phyloP scores from a whole-genome alignment of 192 early-diverging fungal genomes.

The Podila horticola region DNA sequence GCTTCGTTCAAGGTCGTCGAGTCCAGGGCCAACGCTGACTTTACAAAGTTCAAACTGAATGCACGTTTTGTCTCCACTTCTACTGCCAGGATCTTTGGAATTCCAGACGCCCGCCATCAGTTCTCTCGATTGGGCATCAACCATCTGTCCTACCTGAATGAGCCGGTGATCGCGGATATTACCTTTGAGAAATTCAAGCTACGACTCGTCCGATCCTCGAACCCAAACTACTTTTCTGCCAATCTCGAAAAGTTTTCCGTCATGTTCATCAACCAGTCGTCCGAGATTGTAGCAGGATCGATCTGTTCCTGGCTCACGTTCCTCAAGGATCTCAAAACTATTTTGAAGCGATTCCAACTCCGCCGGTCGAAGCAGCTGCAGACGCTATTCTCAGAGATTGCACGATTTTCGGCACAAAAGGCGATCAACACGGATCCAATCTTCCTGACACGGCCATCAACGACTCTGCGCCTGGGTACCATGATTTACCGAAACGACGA shows the following conservation, averaged over 20 bases:
- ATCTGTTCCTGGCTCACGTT: slow-evolving; percentile 75
- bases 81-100: slow-evolving; percentile 65
- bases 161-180: slow-evolving; percentile 63
- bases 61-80: slow-evolving; percentile 66
- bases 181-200: slow-evolving; percentile 53
- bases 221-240: slow-evolving; percentile 60
- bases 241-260: slow-evolving; percentile 57
- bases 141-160: slow-evolving; percentile 38
- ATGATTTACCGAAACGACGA: slow-evolving; percentile 71
- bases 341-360: slow-evolving; percentile 59
- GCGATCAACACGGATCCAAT: slow-evolving; percentile 65
- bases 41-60: slow-evolving; percentile 63
- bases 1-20: slow-evolving; percentile 61
- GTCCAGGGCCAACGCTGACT: slow-evolving; percentile 62
- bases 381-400: slow-evolving; percentile 61
- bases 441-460: slow-evolving; percentile 73
- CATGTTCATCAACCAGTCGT: slow-evolving; percentile 73
- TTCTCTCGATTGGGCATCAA: slow-evolving; percentile 52
- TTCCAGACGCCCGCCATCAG: slow-evolving; percentile 62
- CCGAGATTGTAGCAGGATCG: slow-evolving; percentile 77
- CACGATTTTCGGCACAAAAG: slow-evolving; percentile 55
- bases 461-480: slow-evolving; percentile 69
- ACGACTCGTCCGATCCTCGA: slow-evolving; percentile 57
- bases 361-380: slow-evolving; percentile 66
- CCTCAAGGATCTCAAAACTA: slow-evolving; percentile 61